Conservation (phyloP, 1,139 yeast species). For the Zygosaccharomyces sapae region DNA sequence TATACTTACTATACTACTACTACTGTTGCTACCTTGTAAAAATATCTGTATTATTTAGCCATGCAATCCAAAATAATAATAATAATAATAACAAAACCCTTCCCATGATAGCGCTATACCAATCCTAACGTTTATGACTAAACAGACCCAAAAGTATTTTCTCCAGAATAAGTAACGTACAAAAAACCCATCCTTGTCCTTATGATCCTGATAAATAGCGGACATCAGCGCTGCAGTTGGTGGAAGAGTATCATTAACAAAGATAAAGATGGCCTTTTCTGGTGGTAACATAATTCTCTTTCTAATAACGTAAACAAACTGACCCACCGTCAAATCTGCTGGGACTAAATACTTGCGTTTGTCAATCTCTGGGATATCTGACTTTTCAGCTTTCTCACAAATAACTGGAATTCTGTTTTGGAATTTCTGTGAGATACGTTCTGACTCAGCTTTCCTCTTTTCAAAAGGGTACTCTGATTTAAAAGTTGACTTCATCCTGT, state of each 20-base stretch:
- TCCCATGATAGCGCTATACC: neutral
- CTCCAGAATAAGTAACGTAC: constrained; percentile 87
- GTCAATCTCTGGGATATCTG: constrained; percentile 93
- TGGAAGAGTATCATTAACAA: constrained; percentile 93
- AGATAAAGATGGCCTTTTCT: constrained; percentile 95
- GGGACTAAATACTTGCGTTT: constrained; percentile 96
- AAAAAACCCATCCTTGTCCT: constrained; percentile 96
- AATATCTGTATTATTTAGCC: constrained; percentile 4
- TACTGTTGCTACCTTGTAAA: neutral
- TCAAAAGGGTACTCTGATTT: constrained; percentile 47
- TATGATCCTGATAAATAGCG: constrained; percentile 90
- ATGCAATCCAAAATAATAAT: constrained; percentile 5
- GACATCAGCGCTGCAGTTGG: constrained; percentile 98
- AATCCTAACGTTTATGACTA: neutral
- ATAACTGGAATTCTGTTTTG: constrained; percentile 92
- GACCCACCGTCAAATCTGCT: constrained; percentile 93
- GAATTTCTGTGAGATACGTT: constrained; percentile 84
- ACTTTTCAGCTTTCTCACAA: constrained; percentile 95
- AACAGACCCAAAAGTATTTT: constrained; percentile 64
- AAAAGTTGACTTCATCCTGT: constrained; percentile 34
- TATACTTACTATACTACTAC: neutral
- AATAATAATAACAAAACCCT: neutral
- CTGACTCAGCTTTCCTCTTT: constrained; percentile 93
- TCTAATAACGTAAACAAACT: constrained; percentile 94
- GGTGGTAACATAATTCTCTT: constrained; percentile 93